phyloP scores from a whole-genome alignment of 176 grass and related monocot genomes.

The Rhynchospora pubera region DNA sequence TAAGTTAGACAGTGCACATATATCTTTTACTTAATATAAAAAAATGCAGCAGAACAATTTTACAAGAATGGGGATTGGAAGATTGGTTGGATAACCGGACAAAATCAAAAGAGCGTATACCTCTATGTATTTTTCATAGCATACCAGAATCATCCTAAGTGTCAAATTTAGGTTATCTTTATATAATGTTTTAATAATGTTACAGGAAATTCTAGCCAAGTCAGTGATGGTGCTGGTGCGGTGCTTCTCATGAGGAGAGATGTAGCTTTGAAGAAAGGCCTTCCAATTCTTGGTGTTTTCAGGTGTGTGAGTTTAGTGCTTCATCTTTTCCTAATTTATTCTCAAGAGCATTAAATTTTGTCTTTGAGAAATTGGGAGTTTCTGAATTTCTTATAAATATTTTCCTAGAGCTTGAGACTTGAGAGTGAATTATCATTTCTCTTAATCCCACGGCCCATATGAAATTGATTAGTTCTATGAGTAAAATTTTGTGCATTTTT shows the following conservation, averaged over 20 bases:
- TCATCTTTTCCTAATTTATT: neutral
- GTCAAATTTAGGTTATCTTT: neutral
- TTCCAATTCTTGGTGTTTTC: conserved; percentile 91
- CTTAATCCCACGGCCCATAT: neutral
- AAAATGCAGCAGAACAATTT: neutral
- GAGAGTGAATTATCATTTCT: neutral
- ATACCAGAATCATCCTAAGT: neutral
- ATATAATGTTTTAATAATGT: conserved; percentile 13
- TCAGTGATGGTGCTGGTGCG: conserved; percentile 98
- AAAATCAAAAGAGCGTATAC: neutral
- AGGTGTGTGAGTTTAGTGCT: conserved; percentile 34
- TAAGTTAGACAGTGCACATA: neutral
- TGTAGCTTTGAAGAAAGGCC: conserved; percentile 63
- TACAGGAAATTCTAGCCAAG: conserved; percentile 95
- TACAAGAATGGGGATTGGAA: neutral
- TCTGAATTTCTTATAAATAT: neutral
- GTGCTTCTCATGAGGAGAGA: conserved; percentile 98
- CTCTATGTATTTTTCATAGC: neutral
- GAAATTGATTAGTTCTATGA: neutral
- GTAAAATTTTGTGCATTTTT: neutral
- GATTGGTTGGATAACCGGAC: neutral
- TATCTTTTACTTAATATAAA: neutral
- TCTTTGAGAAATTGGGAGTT: neutral
- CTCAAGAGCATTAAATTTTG: neutral
- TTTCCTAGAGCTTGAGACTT: neutral